Evolutionary conservation across 2,329 filamentous ascomycete species (phyloP), one percentile per base, ranked within the genome.

Genomic region (Trichoderma cornu-damae): DNA sequence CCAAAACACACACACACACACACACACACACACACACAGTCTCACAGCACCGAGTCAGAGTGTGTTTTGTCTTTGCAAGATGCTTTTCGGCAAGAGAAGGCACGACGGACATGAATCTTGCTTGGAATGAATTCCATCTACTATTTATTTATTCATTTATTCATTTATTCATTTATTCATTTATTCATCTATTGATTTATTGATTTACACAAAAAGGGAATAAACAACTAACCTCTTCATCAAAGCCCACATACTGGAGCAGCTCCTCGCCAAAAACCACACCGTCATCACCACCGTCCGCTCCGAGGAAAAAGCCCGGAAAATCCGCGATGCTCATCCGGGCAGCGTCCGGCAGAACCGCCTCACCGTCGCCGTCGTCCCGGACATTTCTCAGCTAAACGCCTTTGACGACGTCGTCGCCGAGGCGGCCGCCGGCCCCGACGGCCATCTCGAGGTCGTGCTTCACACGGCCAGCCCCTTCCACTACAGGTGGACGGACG

Each of bases 331-430:
- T 20, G 48, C 55, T 14, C 48, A 73, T 51, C 76, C 79, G 8
- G 75, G 82, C 66, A 72, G 77, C 2, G 68, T 70, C 18, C 67
- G 75, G 59, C 66, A 65, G 58, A 73, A 75, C 12, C 72, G 74
- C 30, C 77, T 85, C 16, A 65, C 71, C 30, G 73, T 80, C 11
- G 74, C 69, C 56, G 84, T 94, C 63, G 89, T 95, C 22, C 83
- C 86, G 16, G 90, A 96, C 67, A 88, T 96, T 63, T 88, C 89
- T 3, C 72, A 84, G 66, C 79, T 84, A 42, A 79, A 80, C 56
- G 90, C 90, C 58, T 96, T 96, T 68, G 84, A 89, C 65, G 77
- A 84, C 64, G 83, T 80, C 1, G 75, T 79, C 60, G 37, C 46
- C 2, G 22, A 57, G 4, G 70, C 75, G 68, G 73, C 68, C 3